Evolutionary conservation across 768 basidiomycete species (phyloP), one percentile per base, ranked within the genome.

Genomic region (Boletus speciosus): DNA sequence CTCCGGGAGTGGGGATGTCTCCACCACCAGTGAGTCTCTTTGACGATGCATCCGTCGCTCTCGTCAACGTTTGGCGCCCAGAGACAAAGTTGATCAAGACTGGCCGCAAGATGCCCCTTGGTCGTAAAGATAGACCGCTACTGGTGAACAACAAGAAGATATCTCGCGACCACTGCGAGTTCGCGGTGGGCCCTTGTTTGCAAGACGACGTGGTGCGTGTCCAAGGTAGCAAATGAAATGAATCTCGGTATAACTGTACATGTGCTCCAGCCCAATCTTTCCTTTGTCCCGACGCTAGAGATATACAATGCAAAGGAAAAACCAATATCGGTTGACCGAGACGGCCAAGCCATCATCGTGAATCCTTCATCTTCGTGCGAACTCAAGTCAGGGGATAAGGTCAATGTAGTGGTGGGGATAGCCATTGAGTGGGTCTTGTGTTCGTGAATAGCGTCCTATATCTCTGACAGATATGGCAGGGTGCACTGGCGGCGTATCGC

Each of bases 71-170:
- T 37, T 52, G 37, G 37, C n/a, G 5, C 11, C 2, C 57, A 81
- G 78, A 73, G 61, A 68, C 64, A 14, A 90, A 88, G 63, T 67
- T 89, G 21, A 73, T 91, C 41, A 88, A 85, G 65, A 74, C 85
- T 2, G 79, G 79, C 15, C 76, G 68, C 36, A 73, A 72, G 12
- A 84, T 88, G 52, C 36, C 61, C 0, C 59, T 90, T 1, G 86
- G 87, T 15, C 75, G 89, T 39, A 85, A 81, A 67, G 80, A 76
- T 1, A 68, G 70, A 40, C 73, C 74, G 0, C 70, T 91, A 2
- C 29, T 75, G 5, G 70, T 90, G 43, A 78, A 78, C 54, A 77
- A 75, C 71, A 83, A 83, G 62, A 85, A 81, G 64, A 76, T 92
- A 43, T 90, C 88, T 0, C 75, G 77, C 29, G 72, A 80, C 21